Evolutionary conservation across 23 red algal species (phyloP).

Genomic region (Agarophyton chilense): DNA sequence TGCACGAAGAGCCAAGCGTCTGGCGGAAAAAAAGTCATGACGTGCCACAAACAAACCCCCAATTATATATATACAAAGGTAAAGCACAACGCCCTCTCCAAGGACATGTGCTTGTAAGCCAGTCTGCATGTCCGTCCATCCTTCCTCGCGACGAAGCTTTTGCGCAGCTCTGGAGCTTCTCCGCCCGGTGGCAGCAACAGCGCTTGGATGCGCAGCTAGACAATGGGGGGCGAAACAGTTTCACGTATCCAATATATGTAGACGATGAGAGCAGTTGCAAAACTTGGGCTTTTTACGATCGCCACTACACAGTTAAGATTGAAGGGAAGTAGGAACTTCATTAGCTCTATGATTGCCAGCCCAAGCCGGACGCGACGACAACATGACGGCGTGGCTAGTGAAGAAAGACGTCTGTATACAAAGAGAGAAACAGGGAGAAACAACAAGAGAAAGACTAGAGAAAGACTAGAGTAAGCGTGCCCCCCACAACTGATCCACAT

Average conservation of each 20-base stretch:
- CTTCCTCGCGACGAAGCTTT: too few relatives aligned
- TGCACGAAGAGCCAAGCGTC: slow-evolving; percentile 24
- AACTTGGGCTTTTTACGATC: not conserved
- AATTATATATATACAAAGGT: too few relatives aligned
- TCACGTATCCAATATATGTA: not conserved
- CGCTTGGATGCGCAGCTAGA: too few relatives aligned
- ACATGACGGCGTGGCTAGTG: not conserved
- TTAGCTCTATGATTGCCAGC: not conserved
- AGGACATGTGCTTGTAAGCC: too few relatives aligned
- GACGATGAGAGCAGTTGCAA: not conserved
- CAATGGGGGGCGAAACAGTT: too few relatives aligned
- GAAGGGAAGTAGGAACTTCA: not conserved
- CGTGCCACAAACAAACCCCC: not conserved
- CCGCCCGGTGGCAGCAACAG: too few relatives aligned
- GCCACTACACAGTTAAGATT: slow-evolving; percentile 27
- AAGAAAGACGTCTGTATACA: not conserved
- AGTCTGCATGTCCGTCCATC: too few relatives aligned
- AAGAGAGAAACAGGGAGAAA: not conserved
- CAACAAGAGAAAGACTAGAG: not conserved
- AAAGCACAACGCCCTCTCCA: too few relatives aligned
- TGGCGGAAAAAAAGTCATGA: not conserved
- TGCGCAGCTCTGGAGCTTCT: too few relatives aligned
- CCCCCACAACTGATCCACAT: too few relatives aligned
- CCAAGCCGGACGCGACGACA: not conserved
- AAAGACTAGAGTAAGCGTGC: not conserved